Percentiles rank a stretch among this genome's conserved stretches.
phyloP scores from a whole-genome alignment of 2,329 filamentous ascomycete species.

The Colletotrichum tabaci region DNA sequence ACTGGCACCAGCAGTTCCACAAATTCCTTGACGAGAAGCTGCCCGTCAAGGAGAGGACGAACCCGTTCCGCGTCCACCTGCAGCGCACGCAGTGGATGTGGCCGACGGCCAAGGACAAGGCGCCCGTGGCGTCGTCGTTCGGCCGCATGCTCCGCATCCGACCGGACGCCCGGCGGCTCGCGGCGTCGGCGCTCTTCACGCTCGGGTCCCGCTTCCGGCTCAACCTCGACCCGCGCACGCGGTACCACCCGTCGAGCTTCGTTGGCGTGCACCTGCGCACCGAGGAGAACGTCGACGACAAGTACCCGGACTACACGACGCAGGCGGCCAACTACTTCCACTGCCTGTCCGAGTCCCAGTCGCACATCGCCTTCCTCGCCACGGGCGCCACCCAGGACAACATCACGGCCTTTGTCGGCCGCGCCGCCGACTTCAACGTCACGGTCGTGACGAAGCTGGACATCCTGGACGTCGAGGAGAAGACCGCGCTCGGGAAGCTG shows the following conservation, averaged over 20 bases:
- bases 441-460: slow-evolving; percentile 60
- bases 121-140: slow-evolving; percentile 52
- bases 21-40: slow-evolving; percentile 47
- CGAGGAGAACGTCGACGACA: slow-evolving; percentile 48
- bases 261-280: slow-evolving; percentile 55
- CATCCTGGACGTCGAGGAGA: slow-evolving; percentile 56
- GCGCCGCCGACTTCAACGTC: slow-evolving; percentile 54
- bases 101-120: slow-evolving; percentile 50
- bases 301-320: slow-evolving; percentile 50
- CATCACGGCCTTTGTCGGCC: slow-evolving; percentile 52
- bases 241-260: slow-evolving; percentile 47
- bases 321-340: slow-evolving; percentile 52
- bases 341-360: slow-evolving; percentile 47
- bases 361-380: slow-evolving; percentile 58
- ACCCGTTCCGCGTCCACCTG: slow-evolving; percentile 53
- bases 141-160: slow-evolving; percentile 57
- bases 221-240: slow-evolving; percentile 47
- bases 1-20: slow-evolving; percentile 46
- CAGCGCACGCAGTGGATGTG: slow-evolving; percentile 49
- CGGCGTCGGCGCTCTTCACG: slow-evolving; percentile 53
- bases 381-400: slow-evolving; percentile 56
- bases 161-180: slow-evolving; percentile 52
- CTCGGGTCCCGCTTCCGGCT: slow-evolving; percentile 49
- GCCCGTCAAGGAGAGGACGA: slow-evolving; percentile 47
- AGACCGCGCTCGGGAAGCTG: slow-evolving; percentile 52